These are phyloP conservation scores for Monoraphidium neglectum DNA, from an alignment of 139 green algal species.

Conservation along the genomic window DNA sequence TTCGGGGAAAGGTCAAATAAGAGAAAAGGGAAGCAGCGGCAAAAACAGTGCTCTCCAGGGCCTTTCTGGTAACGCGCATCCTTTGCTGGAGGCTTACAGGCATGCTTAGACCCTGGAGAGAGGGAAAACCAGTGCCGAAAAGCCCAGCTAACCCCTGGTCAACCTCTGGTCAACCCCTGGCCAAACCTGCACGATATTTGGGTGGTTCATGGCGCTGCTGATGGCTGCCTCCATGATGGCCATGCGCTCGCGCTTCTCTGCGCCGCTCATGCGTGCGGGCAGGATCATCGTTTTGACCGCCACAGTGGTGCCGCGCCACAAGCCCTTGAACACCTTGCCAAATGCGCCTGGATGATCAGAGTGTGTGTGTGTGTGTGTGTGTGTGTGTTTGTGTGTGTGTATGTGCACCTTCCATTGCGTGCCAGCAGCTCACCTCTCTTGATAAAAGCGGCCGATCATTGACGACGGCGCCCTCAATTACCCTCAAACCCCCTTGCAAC, in stretches of 20 bases:
- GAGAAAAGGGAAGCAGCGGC: no score
- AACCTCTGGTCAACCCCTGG: neutral
- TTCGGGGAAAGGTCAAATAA: no score
- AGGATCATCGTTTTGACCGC: constrained; percentile 35
- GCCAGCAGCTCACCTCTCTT: neutral
- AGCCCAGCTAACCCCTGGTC: no score
- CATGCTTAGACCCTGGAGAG: no score
- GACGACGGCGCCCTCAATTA: neutral
- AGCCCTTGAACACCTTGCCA: constrained; percentile 29
- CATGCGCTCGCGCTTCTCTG: constrained; percentile 58
- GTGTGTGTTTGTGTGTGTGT: neutral
- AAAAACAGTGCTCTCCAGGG: no score
- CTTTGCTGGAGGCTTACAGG: no score
- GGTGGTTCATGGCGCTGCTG: constrained; percentile 23
- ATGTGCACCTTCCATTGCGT: neutral
- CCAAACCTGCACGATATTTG: constrained; percentile 28
- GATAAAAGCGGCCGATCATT: neutral
- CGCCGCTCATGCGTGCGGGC: constrained; percentile 39
- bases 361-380: neutral
- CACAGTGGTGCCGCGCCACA: constrained; percentile 32
- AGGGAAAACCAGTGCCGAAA: no score
- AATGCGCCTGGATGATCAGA: no score
- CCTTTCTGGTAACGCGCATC: no score
- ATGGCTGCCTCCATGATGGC: constrained; percentile 49
- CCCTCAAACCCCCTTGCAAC: neutral